phyloP scores from a whole-genome alignment of 345 rosid genomes.

The Syzygium grande region DNA sequence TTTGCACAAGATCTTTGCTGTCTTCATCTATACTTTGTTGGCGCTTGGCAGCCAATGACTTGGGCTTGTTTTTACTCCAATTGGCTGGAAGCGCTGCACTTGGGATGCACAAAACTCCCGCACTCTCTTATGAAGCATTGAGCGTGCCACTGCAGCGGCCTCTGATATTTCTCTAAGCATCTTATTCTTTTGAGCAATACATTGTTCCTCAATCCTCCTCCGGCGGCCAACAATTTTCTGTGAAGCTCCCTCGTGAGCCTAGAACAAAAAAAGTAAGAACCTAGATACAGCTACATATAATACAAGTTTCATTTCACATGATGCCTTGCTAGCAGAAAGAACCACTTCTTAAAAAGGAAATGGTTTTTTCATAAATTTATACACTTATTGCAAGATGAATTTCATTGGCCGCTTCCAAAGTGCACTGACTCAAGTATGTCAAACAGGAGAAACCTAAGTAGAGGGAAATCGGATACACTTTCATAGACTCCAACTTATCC shows the following conservation, averaged over 20 bases:
- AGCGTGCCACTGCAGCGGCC: conserved; percentile 52
- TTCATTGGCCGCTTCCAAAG: background rate
- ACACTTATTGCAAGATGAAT: background rate
- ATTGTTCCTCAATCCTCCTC: conserved; percentile 48
- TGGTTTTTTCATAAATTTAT: background rate
- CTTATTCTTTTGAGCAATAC: conserved; percentile 28
- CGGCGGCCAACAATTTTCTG: conserved; percentile 36
- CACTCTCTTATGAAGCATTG: conserved; percentile 52
- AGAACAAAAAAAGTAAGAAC: conserved; percentile 2
- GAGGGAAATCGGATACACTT: background rate
- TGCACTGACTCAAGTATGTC: background rate
- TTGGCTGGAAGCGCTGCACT: conserved; percentile 20
- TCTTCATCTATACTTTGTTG: conserved; percentile 5
- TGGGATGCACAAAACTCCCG: conserved; percentile 45
- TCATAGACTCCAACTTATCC: background rate
- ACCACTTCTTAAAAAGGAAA: background rate
- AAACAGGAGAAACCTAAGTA: background rate
- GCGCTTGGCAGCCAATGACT: background rate
- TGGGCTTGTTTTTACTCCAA: conserved; percentile 23
- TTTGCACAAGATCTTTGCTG: background rate
- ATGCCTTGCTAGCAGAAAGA: background rate
- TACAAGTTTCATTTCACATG: background rate
- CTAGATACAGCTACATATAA: background rate
- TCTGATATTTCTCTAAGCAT: conserved; percentile 46
- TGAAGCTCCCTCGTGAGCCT: conserved; percentile 64